These are phyloP conservation scores for Nicotiana paniculata DNA, from an alignment of 257 asterid genomes.

Conservation along the genomic window DNA sequence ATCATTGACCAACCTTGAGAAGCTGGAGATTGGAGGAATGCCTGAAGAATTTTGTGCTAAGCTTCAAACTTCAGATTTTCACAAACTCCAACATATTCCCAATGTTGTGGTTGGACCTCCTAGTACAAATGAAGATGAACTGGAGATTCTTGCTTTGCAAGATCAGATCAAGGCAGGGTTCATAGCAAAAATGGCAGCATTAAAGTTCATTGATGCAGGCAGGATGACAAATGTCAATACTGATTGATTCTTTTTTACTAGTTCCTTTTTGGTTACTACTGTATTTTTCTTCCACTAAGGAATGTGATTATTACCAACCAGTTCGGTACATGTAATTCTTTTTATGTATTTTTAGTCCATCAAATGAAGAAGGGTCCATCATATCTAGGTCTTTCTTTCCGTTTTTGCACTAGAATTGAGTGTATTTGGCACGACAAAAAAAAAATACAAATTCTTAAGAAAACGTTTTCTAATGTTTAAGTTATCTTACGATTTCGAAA, in stretches of 20 bases:
- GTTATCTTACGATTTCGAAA: background rate
- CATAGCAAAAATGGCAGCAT: too few relatives aligned
- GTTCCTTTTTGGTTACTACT: background rate
- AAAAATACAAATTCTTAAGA: too few relatives aligned
- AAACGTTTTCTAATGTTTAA: background rate
- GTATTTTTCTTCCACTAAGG: background rate
- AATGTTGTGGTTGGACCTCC: background rate
- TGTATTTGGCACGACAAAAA: background rate
- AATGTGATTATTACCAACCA: background rate
- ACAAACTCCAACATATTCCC: background rate
- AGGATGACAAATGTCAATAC: background rate
- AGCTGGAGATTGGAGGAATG: constrained; percentile 5
- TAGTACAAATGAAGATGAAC: background rate
- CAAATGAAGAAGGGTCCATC: background rate
- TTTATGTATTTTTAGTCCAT: background rate
- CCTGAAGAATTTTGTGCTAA: background rate
- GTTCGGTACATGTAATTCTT: background rate
- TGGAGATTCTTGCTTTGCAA: too few relatives aligned
- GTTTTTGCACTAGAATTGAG: background rate
- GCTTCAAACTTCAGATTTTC: background rate
- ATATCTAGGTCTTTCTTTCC: too few relatives aligned
- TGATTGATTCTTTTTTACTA: background rate
- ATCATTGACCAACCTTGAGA: background rate
- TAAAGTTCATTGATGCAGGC: too few relatives aligned
- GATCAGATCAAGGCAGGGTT: too few relatives aligned